A percentile compares a stretch with the other conserved stretches of the same genome.
These are phyloP conservation scores for Synchytrium microbalum DNA, from an alignment of 371 early-diverging fungal species.

Conservation along the genomic window DNA sequence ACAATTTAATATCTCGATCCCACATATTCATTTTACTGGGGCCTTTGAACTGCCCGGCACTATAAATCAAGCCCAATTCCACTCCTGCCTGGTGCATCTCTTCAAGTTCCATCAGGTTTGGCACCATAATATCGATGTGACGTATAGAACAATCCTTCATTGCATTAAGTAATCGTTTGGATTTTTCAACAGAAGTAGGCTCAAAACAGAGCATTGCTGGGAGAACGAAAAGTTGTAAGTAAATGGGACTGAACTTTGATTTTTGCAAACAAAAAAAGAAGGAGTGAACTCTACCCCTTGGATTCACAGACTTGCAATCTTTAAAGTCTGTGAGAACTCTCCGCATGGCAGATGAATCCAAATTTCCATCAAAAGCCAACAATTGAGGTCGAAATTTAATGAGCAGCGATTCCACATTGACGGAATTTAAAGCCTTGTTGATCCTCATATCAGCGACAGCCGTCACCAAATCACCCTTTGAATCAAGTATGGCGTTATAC, in stretches of 20 bases:
- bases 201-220: slow-evolving; percentile 76
- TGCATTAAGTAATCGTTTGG: too few species aligned
- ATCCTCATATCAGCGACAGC: slow-evolving; percentile 89
- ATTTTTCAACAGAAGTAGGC: slow-evolving; percentile 85
- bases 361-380: slow-evolving; percentile 68
- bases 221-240: neutral
- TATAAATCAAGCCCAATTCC: slow-evolving; percentile 32
- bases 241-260: too few species aligned
- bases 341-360: slow-evolving; percentile 38
- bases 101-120: too few species aligned
- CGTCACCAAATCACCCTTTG: slow-evolving; percentile 59
- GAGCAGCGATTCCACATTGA: slow-evolving; percentile 2
- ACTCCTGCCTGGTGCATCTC: slow-evolving; percentile 18
- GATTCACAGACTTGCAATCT: slow-evolving; percentile 24
- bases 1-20: slow-evolving; percentile 22
- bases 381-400: slow-evolving; percentile 31
- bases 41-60: slow-evolving; percentile 61
- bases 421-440: slow-evolving; percentile 22
- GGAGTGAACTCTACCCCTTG: neutral
- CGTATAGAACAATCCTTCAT: too few species aligned
- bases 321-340: slow-evolving; percentile 31
- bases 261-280: neutral
- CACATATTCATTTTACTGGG: slow-evolving; percentile 50
- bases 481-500: slow-evolving; percentile 68
- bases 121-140: too few species aligned